phyloP scores from a whole-genome alignment of 495 filamentous ascomycete species.

The Paragyromitra xinjiangensis region DNA sequence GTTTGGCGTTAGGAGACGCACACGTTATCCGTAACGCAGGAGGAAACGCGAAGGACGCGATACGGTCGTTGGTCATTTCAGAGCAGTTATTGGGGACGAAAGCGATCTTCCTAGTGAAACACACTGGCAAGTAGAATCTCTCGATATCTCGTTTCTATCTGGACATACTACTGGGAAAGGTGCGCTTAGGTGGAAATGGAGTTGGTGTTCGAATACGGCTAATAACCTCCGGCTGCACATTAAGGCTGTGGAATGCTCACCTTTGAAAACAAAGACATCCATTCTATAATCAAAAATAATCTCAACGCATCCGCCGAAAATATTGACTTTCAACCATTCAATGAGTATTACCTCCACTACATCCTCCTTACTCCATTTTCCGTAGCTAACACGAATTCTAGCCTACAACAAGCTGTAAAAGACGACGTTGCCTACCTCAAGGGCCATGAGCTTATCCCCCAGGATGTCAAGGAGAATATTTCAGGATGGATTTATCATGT shows the following conservation, averaged over 20 bases:
- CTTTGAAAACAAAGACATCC: slow-evolving; percentile 73
- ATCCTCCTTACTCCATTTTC: neutral
- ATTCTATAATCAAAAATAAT: slow-evolving; percentile 65
- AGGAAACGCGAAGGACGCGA: slow-evolving; percentile 70
- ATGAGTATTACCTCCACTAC: slow-evolving; percentile 16
- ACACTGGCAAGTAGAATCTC: slow-evolving; percentile 60
- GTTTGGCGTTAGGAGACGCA: slow-evolving; percentile 78
- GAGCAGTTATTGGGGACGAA: slow-evolving; percentile 82
- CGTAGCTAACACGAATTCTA: slow-evolving; percentile 14
- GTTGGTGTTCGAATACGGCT: neutral
- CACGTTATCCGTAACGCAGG: slow-evolving; percentile 86
- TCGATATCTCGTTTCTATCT: neutral
- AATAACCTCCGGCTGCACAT: neutral
- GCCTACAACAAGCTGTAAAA: slow-evolving; percentile 71
- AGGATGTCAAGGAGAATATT: slow-evolving; percentile 62
- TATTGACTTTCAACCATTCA: slow-evolving; percentile 70
- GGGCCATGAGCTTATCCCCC: slow-evolving; percentile 67
- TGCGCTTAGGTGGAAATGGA: too few relatives aligned
- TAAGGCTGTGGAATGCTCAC: slow-evolving; percentile 81
- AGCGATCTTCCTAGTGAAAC: slow-evolving; percentile 80
- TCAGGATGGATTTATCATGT: slow-evolving; percentile 85
- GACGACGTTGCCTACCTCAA: slow-evolving; percentile 74
- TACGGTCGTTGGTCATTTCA: slow-evolving; percentile 79
- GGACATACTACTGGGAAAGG: neutral
- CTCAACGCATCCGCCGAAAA: slow-evolving; percentile 62